Evolutionary conservation across 805 yeast genomes (phyloP).

Genomic region (Candida verbasci): DNA sequence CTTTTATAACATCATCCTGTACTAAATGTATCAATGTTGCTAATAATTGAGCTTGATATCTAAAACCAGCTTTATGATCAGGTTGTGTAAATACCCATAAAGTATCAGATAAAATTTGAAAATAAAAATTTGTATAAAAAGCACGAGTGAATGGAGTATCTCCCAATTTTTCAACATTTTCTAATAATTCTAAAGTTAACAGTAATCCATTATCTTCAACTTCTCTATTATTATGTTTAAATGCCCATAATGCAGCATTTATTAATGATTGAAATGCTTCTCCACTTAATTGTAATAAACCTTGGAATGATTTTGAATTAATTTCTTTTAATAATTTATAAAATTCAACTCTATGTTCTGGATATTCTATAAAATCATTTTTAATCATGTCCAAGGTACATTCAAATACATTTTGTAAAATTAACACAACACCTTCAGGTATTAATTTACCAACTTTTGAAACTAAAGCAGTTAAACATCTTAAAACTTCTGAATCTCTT

Average conservation of each 20-base stretch:
- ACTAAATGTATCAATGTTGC: slow-evolving; percentile 81
- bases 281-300: slow-evolving; percentile 83
- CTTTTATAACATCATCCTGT: slow-evolving; percentile 66
- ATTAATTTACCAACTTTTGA: slow-evolving; percentile 81
- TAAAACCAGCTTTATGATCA: slow-evolving; percentile 96
- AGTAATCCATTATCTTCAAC: slow-evolving; percentile 90
- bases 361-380: slow-evolving; percentile 92
- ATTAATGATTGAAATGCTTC: slow-evolving; percentile 87
- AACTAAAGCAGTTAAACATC: slow-evolving; percentile 89
- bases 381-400: slow-evolving; percentile 94
- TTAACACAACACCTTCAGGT: slow-evolving; percentile 82
- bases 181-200: slow-evolving; percentile 75
- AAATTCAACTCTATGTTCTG: slow-evolving; percentile 96
- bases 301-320: slow-evolving; percentile 78
- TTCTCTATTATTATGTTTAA: slow-evolving; percentile 94
- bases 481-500: slow-evolving; percentile 94
- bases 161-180: slow-evolving; percentile 77
- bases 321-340: slow-evolving; percentile 86
- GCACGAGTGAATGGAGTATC: slow-evolving; percentile 71
- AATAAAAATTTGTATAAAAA: slow-evolving; percentile 83
- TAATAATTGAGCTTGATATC: slow-evolving; percentile 77
- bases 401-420: slow-evolving; percentile 87
- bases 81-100: slow-evolving; percentile 93
- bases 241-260: slow-evolving; percentile 96
- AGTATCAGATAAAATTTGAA: slow-evolving; percentile 85